These are phyloP conservation scores for Sclerotinia trifoliorum DNA, from an alignment of 2,329 filamentous ascomycete species.

Conservation along the genomic window DNA sequence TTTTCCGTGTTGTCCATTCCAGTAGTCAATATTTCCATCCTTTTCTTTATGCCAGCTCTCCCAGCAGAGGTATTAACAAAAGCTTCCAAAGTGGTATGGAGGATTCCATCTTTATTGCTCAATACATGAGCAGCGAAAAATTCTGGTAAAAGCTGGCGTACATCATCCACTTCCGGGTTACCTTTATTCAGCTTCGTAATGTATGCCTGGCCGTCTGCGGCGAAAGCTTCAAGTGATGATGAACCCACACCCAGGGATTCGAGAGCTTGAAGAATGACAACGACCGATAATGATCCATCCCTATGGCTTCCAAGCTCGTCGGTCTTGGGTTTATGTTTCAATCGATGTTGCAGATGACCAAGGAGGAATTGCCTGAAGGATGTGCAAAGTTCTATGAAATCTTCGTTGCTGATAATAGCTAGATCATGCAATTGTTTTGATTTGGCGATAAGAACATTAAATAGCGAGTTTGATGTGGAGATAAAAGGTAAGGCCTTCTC, in stretches of 20 bases:
- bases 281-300: slow-evolving; percentile 27
- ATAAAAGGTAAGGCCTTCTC: slow-evolving; percentile 30
- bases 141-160: slow-evolving; percentile 25
- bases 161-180: slow-evolving; percentile 25
- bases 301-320: slow-evolving; percentile 20
- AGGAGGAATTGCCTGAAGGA: slow-evolving; percentile 31
- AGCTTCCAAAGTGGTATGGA: slow-evolving; percentile 16
- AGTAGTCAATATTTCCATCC: slow-evolving; percentile 22
- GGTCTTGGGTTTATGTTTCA: slow-evolving; percentile 28
- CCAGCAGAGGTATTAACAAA: slow-evolving; percentile 30
- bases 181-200: slow-evolving; percentile 18
- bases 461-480: slow-evolving; percentile 30
- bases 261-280: slow-evolving; percentile 34
- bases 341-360: slow-evolving; percentile 26
- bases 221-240: slow-evolving; percentile 26
- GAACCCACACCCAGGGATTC: slow-evolving; percentile 25
- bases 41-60: slow-evolving; percentile 30
- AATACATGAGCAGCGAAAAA: slow-evolving; percentile 30
- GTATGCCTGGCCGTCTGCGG: slow-evolving; percentile 25
- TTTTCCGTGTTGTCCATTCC: slow-evolving; percentile 30
- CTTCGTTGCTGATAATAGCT: slow-evolving; percentile 29
- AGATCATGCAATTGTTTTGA: slow-evolving; percentile 27
- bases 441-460: slow-evolving; percentile 29
- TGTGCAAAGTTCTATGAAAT: slow-evolving; percentile 25
- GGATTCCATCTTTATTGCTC: slow-evolving; percentile 5